phyloP scores from a whole-genome alignment of 805 yeast genomes.

The Yamadazyma insecticola region DNA sequence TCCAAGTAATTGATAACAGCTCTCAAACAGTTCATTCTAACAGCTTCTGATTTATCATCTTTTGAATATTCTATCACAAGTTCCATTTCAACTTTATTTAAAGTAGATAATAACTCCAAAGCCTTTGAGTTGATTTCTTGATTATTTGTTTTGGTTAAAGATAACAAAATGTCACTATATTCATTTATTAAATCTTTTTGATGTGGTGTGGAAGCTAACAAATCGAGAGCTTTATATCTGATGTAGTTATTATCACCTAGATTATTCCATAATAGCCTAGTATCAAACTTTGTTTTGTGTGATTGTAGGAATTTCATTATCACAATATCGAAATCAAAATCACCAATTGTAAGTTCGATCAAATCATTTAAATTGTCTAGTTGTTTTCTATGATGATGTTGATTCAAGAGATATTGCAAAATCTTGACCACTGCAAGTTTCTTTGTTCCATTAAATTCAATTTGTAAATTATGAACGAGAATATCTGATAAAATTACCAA shows the following conservation, averaged over 20 bases:
- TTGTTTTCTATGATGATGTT: background rate
- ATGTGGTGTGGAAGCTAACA: too few relatives aligned
- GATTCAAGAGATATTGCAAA: constrained; percentile 1
- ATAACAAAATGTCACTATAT: too few relatives aligned
- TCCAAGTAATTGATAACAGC: background rate
- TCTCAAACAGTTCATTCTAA: background rate
- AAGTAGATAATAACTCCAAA: background rate
- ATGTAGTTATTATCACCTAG: too few relatives aligned
- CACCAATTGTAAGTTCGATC: too few relatives aligned
- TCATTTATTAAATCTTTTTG: too few relatives aligned
- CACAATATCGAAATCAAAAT: too few relatives aligned
- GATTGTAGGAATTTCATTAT: too few relatives aligned
- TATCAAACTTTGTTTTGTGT: too few relatives aligned
- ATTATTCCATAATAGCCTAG: too few relatives aligned
- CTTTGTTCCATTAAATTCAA: constrained; percentile 7
- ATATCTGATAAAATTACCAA: constrained; percentile 25
- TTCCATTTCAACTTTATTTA: background rate
- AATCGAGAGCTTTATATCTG: too few relatives aligned
- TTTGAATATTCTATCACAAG: background rate
- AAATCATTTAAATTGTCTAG: too few relatives aligned
- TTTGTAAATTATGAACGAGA: constrained; percentile 25
- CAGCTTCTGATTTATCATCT: background rate
- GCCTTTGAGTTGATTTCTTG: background rate
- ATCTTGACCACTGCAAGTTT: constrained; percentile 4
- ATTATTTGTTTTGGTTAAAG: too few relatives aligned